Evolutionary conservation across 805 yeast genomes (phyloP).

Genomic region (Brettanomyces bruxellensis): DNA sequence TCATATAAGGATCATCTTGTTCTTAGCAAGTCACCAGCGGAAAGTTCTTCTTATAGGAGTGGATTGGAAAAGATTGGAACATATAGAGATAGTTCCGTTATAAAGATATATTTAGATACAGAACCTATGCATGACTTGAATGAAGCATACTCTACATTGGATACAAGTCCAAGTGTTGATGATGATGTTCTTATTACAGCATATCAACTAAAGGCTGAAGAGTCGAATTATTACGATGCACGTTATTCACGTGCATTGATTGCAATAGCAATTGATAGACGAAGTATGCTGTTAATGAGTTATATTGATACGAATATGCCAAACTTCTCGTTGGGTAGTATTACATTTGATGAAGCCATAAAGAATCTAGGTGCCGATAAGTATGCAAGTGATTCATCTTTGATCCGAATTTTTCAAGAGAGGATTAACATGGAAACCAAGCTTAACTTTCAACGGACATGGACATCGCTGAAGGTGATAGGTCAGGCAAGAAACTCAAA

Average conservation of each 20-base stretch:
- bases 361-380: slow-evolving; percentile 38
- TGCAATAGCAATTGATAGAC: slow-evolving; percentile 50
- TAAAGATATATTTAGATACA: slow-evolving; percentile 31
- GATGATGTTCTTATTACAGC: slow-evolving; percentile 74
- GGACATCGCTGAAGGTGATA: slow-evolving; percentile 48
- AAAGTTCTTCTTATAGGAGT: slow-evolving; percentile 26
- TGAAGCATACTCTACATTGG: slow-evolving; percentile 45
- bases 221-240: slow-evolving; percentile 29
- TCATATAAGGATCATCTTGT: slow-evolving; percentile 20
- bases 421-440: slow-evolving; percentile 30
- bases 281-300: slow-evolving; percentile 47
- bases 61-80: slow-evolving; percentile 31
- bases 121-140: slow-evolving; percentile 37
- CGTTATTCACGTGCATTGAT: slow-evolving; percentile 47
- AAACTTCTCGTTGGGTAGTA: slow-evolving; percentile 12
- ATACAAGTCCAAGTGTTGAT: slow-evolving; percentile 41
- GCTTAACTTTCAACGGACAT: slow-evolving; percentile 44
- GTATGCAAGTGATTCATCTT: slow-evolving; percentile 47
- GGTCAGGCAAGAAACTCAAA: slow-evolving; percentile 48
- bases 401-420: slow-evolving; percentile 44
- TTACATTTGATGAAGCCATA: slow-evolving; percentile 32
- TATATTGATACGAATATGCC: slow-evolving; percentile 41
- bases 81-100: slow-evolving; percentile 26
- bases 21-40: slow-evolving; percentile 13
- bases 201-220: slow-evolving; percentile 56